Conservation (phyloP, 2,329 filamentous ascomycete genomes). For the Clonostachys solani region DNA sequence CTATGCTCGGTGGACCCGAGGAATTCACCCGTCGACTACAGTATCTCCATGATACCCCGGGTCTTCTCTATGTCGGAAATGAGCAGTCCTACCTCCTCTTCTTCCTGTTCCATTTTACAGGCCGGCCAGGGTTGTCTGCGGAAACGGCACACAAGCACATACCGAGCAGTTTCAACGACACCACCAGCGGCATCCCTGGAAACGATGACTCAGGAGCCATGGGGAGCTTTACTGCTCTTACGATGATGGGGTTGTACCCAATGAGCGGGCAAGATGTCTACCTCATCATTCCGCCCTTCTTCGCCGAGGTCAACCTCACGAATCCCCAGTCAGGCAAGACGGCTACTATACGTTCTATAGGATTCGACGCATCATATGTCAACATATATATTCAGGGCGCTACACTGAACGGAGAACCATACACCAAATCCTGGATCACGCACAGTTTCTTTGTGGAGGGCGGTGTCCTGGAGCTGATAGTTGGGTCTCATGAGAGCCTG, state of each 20-base stretch:
- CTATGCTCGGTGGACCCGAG: constrained; percentile 51
- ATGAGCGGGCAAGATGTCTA: constrained; percentile 51
- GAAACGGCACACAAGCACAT: constrained; percentile 61
- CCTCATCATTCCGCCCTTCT: constrained; percentile 47
- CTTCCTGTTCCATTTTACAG: constrained; percentile 61
- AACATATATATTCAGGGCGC: constrained; percentile 56
- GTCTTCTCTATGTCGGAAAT: constrained; percentile 66
- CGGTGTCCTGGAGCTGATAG: constrained; percentile 48
- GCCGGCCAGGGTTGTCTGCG: constrained; percentile 52
- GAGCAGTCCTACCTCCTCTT: constrained; percentile 48
- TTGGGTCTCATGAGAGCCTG: constrained; percentile 46
- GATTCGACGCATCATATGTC: constrained; percentile 36
- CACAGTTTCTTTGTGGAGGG: constrained; percentile 57
- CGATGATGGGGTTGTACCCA: constrained; percentile 49
- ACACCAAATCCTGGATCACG: constrained; percentile 54
- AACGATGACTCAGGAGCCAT: constrained; percentile 51
- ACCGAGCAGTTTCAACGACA: constrained; percentile 63
- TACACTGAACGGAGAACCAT: constrained; percentile 47
- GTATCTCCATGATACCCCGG: constrained; percentile 58
- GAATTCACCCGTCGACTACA: constrained; percentile 55
- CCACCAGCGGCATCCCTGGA: constrained; percentile 50
- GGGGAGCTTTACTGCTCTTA: constrained; percentile 45
- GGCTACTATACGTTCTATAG: constrained; percentile 17
- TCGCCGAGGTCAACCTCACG: constrained; percentile 35
- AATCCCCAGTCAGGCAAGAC: constrained; percentile 14